These are phyloP conservation scores for Cladophialophora chaetospira DNA, from an alignment of 2,329 filamentous ascomycete species.

Conservation along the genomic window DNA sequence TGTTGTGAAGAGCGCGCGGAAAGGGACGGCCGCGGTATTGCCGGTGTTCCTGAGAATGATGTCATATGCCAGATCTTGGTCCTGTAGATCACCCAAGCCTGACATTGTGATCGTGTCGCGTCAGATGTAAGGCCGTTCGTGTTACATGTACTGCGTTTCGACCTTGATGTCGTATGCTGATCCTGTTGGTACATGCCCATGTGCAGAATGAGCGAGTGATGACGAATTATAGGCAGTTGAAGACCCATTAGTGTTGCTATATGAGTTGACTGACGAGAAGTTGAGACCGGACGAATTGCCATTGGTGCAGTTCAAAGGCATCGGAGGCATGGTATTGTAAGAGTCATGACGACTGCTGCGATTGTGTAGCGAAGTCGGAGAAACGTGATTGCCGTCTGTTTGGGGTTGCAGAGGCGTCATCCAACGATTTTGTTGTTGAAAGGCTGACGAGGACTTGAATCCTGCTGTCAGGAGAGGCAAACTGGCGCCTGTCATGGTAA, in stretches of 20 bases:
- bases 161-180: slow-evolving; percentile 17
- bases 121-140: too few relatives aligned
- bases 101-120: too few relatives aligned
- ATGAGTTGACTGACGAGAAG: slow-evolving; percentile 20
- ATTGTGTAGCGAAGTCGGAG: neutral
- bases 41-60: too few relatives aligned
- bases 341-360: slow-evolving; percentile 11
- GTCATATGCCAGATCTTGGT: too few relatives aligned
- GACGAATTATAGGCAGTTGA: slow-evolving; percentile 17
- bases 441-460: slow-evolving; percentile 25
- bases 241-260: slow-evolving; percentile 4
- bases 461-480: slow-evolving; percentile 28
- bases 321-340: slow-evolving; percentile 23
- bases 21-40: too few relatives aligned
- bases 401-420: slow-evolving; percentile 29
- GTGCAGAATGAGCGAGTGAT: slow-evolving; percentile 6
- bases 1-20: too few relatives aligned
- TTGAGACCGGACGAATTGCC: slow-evolving; percentile 12
- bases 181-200: slow-evolving; percentile 19
- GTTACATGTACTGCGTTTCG: slow-evolving; percentile 16
- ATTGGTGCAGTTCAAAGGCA: slow-evolving; percentile 21
- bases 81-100: too few relatives aligned
- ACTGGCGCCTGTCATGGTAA: slow-evolving; percentile 2
- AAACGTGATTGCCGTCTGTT: slow-evolving; percentile 1
- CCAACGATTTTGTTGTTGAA: slow-evolving; percentile 33